A percentile compares a stretch with the other conserved stretches of the same genome.
Evolutionary conservation across 768 basidiomycete genomes (phyloP).

Genomic region (Lyophyllum decastes): DNA sequence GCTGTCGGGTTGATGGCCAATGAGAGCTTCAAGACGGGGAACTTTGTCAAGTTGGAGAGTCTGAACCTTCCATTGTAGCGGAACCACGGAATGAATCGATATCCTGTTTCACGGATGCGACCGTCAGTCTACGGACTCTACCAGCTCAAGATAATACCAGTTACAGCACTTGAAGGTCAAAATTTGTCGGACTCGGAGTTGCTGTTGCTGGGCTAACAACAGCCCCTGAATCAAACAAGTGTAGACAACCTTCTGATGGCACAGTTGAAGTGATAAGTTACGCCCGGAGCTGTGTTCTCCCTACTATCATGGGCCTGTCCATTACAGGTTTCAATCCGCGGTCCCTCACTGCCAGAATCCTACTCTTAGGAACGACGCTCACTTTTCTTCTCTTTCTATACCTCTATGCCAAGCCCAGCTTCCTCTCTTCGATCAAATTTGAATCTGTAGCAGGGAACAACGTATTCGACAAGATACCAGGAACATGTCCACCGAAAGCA

Average conservation of each 20-base stretch:
- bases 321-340: constrained; percentile 21
- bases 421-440: constrained; percentile 7
- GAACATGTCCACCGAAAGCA: constrained; percentile 31
- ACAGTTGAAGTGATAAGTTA: not conserved
- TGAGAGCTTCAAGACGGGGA: constrained; percentile 47
- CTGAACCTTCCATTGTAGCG: constrained; percentile 29
- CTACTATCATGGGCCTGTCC: constrained; percentile 12
- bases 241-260: not conserved
- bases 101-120: too few species aligned
- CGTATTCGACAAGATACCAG: constrained; percentile 6
- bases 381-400: constrained; percentile 25
- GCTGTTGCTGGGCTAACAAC: too few species aligned
- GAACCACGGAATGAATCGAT: too few species aligned
- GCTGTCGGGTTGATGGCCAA: constrained; percentile 51
- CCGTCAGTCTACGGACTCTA: too few species aligned
- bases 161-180: too few species aligned
- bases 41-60: constrained; percentile 38
- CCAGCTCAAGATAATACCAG: too few species aligned
- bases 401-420: constrained; percentile 19
- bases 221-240: not conserved
- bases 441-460: constrained; percentile 3
- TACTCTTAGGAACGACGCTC: constrained; percentile 19
- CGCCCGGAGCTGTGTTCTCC: not conserved
- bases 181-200: too few species aligned
- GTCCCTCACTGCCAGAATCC: constrained; percentile 18